Evolutionary conservation across 768 basidiomycete species (phyloP).

Genomic region (Tylopilus sp.): DNA sequence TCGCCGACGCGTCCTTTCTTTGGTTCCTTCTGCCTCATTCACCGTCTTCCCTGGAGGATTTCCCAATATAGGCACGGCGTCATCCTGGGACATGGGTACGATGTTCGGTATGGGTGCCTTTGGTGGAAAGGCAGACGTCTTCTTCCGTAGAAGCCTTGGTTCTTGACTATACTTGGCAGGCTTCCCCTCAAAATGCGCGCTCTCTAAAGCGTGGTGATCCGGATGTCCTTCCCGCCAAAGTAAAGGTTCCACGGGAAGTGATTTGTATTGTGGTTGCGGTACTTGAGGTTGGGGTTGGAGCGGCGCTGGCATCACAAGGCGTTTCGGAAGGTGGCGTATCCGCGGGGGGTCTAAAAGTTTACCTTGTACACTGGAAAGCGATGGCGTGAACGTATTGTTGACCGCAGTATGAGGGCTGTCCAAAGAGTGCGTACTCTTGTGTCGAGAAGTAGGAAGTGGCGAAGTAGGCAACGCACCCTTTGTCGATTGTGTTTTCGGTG

Average conservation of each 20-base stretch:
- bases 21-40: conserved; percentile 16
- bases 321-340: conserved; percentile 50
- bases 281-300: conserved; percentile 45
- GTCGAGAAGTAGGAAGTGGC: conserved; percentile 1
- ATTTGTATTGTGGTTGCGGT: conserved; percentile 13
- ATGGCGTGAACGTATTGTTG: conserved; percentile 1
- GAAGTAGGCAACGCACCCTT: neutral
- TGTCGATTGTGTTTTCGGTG: conserved; percentile 4
- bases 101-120: conserved; percentile 27
- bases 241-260: conserved; percentile 2
- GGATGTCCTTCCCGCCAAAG: conserved; percentile 4
- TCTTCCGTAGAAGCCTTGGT: conserved; percentile 24
- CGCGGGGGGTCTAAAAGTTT: conserved; percentile 15
- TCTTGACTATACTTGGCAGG: conserved; percentile 11
- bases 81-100: conserved; percentile 13
- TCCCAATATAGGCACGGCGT: conserved; percentile 6
- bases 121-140: conserved; percentile 19
- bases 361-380: conserved; percentile 8
- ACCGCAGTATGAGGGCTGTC: conserved; percentile 4
- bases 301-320: conserved; percentile 72
- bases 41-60: conserved; percentile 10
- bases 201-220: conserved; percentile 4
- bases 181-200: conserved; percentile 4
- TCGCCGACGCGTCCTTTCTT: conserved; percentile 29
- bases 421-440: conserved; percentile 9